A percentile compares a stretch with the other conserved stretches of the same genome.
Evolutionary conservation across 495 filamentous ascomycete species (phyloP).

Genomic region (Podospora fimiseda): DNA sequence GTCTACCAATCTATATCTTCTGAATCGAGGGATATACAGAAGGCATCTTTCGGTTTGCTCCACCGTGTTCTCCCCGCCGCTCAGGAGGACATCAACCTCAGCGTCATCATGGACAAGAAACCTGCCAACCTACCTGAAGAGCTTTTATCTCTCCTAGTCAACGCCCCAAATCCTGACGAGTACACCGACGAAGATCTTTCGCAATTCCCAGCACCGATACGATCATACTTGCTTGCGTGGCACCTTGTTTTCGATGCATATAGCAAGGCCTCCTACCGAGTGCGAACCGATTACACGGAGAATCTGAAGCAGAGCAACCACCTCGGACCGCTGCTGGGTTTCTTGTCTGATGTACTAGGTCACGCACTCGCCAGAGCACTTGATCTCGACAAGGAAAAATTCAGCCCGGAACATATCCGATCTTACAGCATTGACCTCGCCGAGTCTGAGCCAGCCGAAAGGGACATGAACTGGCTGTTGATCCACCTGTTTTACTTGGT

Average conservation of each 20-base stretch:
- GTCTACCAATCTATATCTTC: constrained; percentile 59
- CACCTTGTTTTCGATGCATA: constrained; percentile 86
- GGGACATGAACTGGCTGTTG: constrained; percentile 72
- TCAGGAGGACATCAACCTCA: constrained; percentile 80
- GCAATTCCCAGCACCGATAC: constrained; percentile 47
- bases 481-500: constrained; percentile 80
- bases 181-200: constrained; percentile 41
- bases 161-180: constrained; percentile 40
- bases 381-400: constrained; percentile 40
- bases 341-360: constrained; percentile 76
- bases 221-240: constrained; percentile 88
- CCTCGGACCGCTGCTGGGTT: constrained; percentile 61
- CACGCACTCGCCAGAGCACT: constrained; percentile 61
- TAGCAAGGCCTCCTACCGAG: constrained; percentile 66
- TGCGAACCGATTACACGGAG: constrained; percentile 70
- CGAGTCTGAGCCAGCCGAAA: constrained; percentile 51
- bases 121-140: constrained; percentile 60
- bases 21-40: constrained; percentile 67
- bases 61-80: constrained; percentile 64
- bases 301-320: constrained; percentile 69
- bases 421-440: constrained; percentile 54
- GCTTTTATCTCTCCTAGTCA: constrained; percentile 59
- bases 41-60: constrained; percentile 72
- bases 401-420: constrained; percentile 58
- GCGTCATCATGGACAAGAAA: constrained; percentile 69